These are phyloP conservation scores for Hymenoscyphus scutula DNA, from an alignment of 2,329 filamentous ascomycete genomes.

Conservation along the genomic window DNA sequence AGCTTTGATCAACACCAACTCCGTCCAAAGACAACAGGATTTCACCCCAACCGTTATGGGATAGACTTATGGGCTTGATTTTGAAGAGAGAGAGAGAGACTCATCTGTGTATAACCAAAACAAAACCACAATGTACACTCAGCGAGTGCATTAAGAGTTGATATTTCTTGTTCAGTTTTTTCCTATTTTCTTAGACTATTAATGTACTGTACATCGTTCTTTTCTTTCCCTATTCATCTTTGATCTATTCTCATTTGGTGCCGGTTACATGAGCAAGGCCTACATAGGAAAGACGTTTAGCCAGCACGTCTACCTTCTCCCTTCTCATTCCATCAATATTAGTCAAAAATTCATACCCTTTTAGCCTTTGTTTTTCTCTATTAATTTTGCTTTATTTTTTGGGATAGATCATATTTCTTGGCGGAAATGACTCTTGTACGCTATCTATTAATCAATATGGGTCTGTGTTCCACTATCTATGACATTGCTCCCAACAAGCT, in stretches of 20 bases:
- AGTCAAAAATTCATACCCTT: background rate
- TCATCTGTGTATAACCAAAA: background rate
- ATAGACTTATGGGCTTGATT: background rate
- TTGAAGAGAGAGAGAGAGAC: background rate
- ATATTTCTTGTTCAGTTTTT: background rate
- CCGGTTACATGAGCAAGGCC: background rate
- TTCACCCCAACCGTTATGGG: constrained; percentile 23
- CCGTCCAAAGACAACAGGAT: constrained; percentile 19
- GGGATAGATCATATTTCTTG: no score
- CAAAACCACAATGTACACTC: background rate
- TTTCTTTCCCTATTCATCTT: background rate
- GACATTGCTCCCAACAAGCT: no score
- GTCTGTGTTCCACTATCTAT: no score
- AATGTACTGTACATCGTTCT: background rate
- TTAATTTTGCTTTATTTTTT: no score
- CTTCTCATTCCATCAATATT: constrained; percentile 6
- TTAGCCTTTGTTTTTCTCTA: background rate
- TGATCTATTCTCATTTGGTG: background rate
- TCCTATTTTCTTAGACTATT: background rate
- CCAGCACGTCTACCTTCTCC: background rate
- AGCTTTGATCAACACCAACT: constrained; percentile 22
- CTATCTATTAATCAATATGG: no score
- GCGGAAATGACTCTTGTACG: no score
- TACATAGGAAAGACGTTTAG: background rate
- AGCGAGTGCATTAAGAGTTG: background rate